A percentile compares a stretch with the other conserved stretches of the same genome.
Evolutionary conservation across 495 filamentous ascomycete species (phyloP).

Genomic region (Margaritispora aquatica): DNA sequence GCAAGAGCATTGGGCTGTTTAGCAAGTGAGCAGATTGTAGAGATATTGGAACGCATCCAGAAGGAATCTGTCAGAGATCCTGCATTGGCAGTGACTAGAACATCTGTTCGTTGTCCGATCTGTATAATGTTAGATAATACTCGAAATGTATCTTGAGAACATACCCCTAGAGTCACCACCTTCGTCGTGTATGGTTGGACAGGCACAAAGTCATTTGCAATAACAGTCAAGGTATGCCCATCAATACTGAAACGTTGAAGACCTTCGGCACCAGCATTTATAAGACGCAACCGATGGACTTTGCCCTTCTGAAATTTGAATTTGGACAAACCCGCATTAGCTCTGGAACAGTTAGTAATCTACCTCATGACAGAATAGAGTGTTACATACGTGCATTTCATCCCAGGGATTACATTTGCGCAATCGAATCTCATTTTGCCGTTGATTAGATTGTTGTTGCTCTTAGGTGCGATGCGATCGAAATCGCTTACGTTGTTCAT

Average conservation of each 20-base stretch:
- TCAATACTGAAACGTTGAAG: slow-evolving; percentile 45
- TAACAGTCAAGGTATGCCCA: slow-evolving; percentile 43
- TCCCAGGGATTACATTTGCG: slow-evolving; percentile 22
- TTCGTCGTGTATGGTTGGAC: slow-evolving; percentile 39
- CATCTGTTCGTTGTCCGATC: slow-evolving; percentile 64
- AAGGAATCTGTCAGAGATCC: slow-evolving; percentile 43
- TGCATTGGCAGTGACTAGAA: slow-evolving; percentile 29
- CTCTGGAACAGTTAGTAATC: slow-evolving; percentile 30
- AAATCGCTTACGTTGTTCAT: background rate
- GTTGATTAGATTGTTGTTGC: slow-evolving; percentile 46
- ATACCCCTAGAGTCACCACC: slow-evolving; percentile 9
- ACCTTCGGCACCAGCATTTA: slow-evolving; percentile 43
- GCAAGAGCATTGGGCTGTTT: slow-evolving; percentile 40
- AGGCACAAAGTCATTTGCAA: slow-evolving; percentile 45
- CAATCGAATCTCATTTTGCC: slow-evolving; percentile 48
- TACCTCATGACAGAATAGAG: background rate
- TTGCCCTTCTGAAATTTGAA: slow-evolving; percentile 43
- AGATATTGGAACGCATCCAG: slow-evolving; percentile 36
- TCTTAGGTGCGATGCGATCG: background rate
- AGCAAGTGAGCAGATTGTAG: slow-evolving; percentile 30
- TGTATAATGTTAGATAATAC: slow-evolving; percentile 8
- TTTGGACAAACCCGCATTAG: slow-evolving; percentile 39
- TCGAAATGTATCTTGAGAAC: background rate
- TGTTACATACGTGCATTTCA: slow-evolving; percentile 4
- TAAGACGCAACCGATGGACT: slow-evolving; percentile 42